Evolutionary conservation across 345 rosid species (phyloP), one percentile per base, ranked within the genome.

Genomic region (Draba incana): DNA sequence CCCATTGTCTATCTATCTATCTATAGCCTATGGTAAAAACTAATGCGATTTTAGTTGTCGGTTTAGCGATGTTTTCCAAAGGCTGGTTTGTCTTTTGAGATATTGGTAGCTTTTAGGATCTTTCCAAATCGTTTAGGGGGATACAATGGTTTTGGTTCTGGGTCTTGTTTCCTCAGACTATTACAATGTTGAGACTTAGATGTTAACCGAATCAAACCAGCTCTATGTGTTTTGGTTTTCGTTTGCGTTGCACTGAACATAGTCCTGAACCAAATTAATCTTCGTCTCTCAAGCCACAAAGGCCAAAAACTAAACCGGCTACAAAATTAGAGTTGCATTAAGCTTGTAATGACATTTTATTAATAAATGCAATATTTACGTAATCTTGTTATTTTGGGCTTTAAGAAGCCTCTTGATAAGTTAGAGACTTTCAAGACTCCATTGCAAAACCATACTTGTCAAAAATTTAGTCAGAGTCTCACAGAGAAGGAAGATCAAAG

Each of bases 71-170:
- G 41, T 24, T 57, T 48, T 53, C 38, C 3, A 5, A 70, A 63
- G 41, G 45, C 60, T 59, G 60, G 71, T 42, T 73, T 52, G 71
- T 65, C 60, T 25, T 48, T 49, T 49, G 60, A 64, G 70, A 57
- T 48, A 38, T 49, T 64, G 5, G 59, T 72, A 55, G 76, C 50
- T 46, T 54, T 56, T 64, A 65, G 76, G 76, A 64, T 53, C 37
- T 64, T 64, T 64, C 5, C 16, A 48, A 28, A 72, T 30, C 53
- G 35, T n/a, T 20, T 39, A 64, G 66, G 60, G 1, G 54, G 49
- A n/a, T 45, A 72, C 70, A 64, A 64, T 57, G 64, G 52, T 64
- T 52, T 56, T 48, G 39, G 33, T 64, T 57, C 60, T 31, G 31
- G 46, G 30, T 72, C 64, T 1, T 57, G 43, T 56, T 64, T 64